Conservation (phyloP, 2,329 filamentous ascomycete species). For the Fusarium xyrophilum region DNA sequence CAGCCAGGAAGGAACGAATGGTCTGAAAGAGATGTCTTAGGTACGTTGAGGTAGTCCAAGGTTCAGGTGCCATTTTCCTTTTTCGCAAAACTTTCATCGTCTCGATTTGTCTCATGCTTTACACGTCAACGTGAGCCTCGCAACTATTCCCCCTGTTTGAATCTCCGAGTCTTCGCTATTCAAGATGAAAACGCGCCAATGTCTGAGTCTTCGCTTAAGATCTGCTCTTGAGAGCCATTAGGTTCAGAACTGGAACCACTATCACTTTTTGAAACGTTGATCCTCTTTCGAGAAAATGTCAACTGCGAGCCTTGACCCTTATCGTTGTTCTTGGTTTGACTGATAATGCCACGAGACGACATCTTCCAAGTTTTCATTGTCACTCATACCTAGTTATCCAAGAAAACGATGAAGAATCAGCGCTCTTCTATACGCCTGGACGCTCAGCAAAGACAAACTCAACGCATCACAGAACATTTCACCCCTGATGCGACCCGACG, state of each 20-base stretch:
- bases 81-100: neutral
- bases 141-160: conserved; percentile 16
- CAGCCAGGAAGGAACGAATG: neutral
- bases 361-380: neutral
- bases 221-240: neutral
- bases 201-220: neutral
- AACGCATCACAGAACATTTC: neutral
- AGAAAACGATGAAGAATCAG: neutral
- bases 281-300: neutral
- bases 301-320: neutral
- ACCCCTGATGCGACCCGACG: conserved; percentile 5
- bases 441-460: neutral
- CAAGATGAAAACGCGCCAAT: neutral
- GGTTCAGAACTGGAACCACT: neutral
- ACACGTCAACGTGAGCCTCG: conserved; percentile 11
- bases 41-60: neutral
- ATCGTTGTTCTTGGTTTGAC: neutral
- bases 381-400: neutral
- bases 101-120: conserved; percentile 16
- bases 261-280: neutral
- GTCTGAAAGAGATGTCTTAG: neutral
- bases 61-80: neutral
- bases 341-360: neutral
- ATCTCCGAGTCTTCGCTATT: neutral
- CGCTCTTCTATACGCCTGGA: neutral